Evolutionary conservation across 2,329 filamentous ascomycete genomes (phyloP).

Genomic region (Alternaria burnsii): DNA sequence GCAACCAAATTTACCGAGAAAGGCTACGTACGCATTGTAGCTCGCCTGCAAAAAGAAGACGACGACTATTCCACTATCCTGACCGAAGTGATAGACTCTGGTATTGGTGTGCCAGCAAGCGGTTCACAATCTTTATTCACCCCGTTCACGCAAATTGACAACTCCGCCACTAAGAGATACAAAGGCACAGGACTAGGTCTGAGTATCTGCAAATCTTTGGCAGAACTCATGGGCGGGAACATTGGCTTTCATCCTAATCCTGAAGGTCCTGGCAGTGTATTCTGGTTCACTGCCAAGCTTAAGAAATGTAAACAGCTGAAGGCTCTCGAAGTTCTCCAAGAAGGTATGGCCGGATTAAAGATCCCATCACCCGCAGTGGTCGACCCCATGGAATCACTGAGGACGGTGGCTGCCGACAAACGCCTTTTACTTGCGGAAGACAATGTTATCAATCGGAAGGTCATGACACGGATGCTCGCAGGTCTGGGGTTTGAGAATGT

Average conservation of each 20-base stretch:
- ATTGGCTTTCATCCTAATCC: slow-evolving; percentile 60
- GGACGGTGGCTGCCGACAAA: slow-evolving; percentile 29
- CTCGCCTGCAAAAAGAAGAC: slow-evolving; percentile 54
- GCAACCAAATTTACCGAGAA: slow-evolving; percentile 69
- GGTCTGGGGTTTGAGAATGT: slow-evolving; percentile 46
- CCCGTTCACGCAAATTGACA: slow-evolving; percentile 65
- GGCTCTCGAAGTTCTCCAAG: slow-evolving; percentile 20
- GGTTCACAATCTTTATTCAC: slow-evolving; percentile 61
- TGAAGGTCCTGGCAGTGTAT: slow-evolving; percentile 57
- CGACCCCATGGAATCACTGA: slow-evolving; percentile 34
- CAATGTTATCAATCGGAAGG: slow-evolving; percentile 58
- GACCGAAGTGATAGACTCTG: slow-evolving; percentile 63
- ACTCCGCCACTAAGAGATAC: slow-evolving; percentile 62
- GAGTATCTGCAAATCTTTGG: slow-evolving; percentile 65
- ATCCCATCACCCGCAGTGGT: slow-evolving; percentile 16
- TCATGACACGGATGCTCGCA: slow-evolving; percentile 58
- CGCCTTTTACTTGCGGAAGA: slow-evolving; percentile 57
- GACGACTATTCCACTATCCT: slow-evolving; percentile 57
- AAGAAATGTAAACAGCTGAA: slow-evolving; percentile 40
- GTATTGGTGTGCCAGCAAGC: slow-evolving; percentile 61
- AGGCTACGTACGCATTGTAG: slow-evolving; percentile 60
- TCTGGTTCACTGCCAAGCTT: slow-evolving; percentile 60
- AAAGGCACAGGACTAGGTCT: slow-evolving; percentile 66
- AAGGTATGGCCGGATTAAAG: slow-evolving; percentile 18
- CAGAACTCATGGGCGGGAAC: slow-evolving; percentile 65